phyloP scores from a whole-genome alignment of 805 yeast species.

The Lipomyces lipofer region DNA sequence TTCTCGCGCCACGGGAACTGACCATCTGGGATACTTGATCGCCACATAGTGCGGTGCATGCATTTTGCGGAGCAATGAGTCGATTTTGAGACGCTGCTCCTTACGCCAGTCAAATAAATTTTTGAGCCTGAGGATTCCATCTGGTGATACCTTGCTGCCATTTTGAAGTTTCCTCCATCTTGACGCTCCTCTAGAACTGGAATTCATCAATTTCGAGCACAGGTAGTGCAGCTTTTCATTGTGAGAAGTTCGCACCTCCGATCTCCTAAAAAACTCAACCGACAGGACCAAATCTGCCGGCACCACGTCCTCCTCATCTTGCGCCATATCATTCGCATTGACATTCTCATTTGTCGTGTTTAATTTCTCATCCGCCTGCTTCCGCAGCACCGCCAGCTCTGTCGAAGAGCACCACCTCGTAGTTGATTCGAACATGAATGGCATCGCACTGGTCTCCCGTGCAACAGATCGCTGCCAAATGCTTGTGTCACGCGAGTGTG shows the following conservation, averaged over 20 bases:
- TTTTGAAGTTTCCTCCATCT: not conserved
- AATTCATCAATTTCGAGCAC: constrained; percentile 7
- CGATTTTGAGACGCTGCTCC: constrained; percentile 20
- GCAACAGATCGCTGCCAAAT: no score
- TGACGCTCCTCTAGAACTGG: not conserved
- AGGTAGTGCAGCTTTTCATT: constrained; percentile 12
- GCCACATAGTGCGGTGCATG: not conserved
- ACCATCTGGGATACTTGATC: constrained; percentile 10
- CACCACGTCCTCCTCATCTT: constrained; percentile 2
- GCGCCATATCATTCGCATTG: no score
- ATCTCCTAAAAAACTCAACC: constrained; percentile 11
- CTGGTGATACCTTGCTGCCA: not conserved
- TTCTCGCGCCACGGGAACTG: constrained; percentile 14
- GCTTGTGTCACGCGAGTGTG: no score
- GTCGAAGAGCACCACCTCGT: no score
- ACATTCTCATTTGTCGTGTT: no score
- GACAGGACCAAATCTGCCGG: constrained; percentile 7
- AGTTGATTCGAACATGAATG: no score
- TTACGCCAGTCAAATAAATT: constrained; percentile 18
- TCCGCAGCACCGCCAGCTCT: no score
- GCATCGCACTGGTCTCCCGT: no score
- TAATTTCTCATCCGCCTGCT: no score
- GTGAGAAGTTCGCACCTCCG: constrained; percentile 14
- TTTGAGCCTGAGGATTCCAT: constrained; percentile 1
- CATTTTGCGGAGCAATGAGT: constrained; percentile 12